Evolutionary conservation across 345 rosid genomes (phyloP).

Genomic region (Brassica rapa): DNA sequence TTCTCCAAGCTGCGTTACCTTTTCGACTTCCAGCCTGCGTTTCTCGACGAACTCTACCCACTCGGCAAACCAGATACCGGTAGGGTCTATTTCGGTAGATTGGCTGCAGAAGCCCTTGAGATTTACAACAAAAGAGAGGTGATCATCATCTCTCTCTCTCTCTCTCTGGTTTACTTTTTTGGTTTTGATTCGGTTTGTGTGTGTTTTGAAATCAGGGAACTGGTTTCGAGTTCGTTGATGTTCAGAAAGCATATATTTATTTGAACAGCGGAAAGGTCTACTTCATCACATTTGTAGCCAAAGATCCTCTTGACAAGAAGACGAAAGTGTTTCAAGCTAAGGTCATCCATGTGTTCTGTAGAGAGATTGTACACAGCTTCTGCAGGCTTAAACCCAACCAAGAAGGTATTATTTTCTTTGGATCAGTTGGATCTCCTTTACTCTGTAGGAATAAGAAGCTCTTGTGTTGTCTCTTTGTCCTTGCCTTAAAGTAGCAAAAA

Average conservation of each 20-base stretch:
- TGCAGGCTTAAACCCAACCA: constrained; percentile 1
- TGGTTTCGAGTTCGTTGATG: background rate
- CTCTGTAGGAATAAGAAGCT: too few relatives aligned
- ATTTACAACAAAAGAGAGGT: background rate
- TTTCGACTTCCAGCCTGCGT: background rate
- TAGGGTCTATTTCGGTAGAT: background rate
- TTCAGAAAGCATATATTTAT: background rate
- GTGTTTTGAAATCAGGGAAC: background rate
- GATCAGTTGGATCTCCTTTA: too few relatives aligned
- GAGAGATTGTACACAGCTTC: background rate
- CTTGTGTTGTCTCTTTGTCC: background rate
- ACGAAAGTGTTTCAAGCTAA: constrained; percentile 1
- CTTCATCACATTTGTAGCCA: constrained; percentile 6
- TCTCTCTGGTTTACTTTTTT: background rate
- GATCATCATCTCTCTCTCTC: background rate
- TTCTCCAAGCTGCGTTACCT: background rate
- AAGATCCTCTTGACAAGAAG: background rate
- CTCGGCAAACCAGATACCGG: background rate
- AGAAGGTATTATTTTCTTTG: background rate
- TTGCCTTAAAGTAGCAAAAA: background rate
- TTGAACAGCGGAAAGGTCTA: background rate
- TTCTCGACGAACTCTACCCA: background rate
- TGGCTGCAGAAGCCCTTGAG: background rate
- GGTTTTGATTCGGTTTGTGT: background rate
- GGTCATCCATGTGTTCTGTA: background rate